Evolutionary conservation across 768 basidiomycete genomes (phyloP).

Genomic region (Rhizopogon vulgaris): DNA sequence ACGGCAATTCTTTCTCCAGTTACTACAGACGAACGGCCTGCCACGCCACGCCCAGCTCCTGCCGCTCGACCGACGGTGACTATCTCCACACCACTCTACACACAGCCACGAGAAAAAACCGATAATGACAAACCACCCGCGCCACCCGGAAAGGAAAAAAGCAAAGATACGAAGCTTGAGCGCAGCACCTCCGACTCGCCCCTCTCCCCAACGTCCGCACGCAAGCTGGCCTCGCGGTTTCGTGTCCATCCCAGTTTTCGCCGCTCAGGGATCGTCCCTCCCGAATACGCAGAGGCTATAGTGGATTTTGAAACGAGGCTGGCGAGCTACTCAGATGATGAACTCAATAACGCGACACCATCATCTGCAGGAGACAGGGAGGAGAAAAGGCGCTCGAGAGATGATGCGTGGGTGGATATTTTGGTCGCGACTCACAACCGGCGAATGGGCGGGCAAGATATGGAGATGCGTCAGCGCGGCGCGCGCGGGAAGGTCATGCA

Average conservation of each 20-base stretch:
- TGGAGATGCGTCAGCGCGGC: slow-evolving; percentile 25
- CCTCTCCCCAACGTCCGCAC: slow-evolving; percentile 19
- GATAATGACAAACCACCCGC: slow-evolving; percentile 5
- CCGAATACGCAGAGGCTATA: slow-evolving; percentile 58
- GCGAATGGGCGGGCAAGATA: slow-evolving; percentile 53
- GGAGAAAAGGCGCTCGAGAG: slow-evolving; percentile 39
- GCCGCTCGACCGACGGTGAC: slow-evolving; percentile 25
- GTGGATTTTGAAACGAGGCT: slow-evolving; percentile 82
- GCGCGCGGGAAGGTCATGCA: slow-evolving; percentile 23
- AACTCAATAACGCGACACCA: slow-evolving; percentile 35
- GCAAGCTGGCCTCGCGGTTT: slow-evolving; percentile 45
- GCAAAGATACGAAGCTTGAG: slow-evolving; percentile 9
- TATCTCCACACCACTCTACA: slow-evolving; percentile 14
- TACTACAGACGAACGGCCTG: background rate
- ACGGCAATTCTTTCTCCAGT: slow-evolving; percentile 17
- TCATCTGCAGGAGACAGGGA: slow-evolving; percentile 28
- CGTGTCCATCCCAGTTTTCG: slow-evolving; percentile 52
- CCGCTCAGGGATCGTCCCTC: slow-evolving; percentile 49
- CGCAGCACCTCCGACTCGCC: slow-evolving; percentile 23
- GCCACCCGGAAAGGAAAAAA: slow-evolving; percentile 12
- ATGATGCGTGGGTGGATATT: slow-evolving; percentile 89
- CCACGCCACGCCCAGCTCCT: slow-evolving; percentile 5
- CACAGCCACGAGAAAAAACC: background rate
- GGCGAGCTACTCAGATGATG: slow-evolving; percentile 53
- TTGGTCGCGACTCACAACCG: slow-evolving; percentile 55